phyloP scores from a whole-genome alignment of 345 rosid species.

The Salix dunnii region DNA sequence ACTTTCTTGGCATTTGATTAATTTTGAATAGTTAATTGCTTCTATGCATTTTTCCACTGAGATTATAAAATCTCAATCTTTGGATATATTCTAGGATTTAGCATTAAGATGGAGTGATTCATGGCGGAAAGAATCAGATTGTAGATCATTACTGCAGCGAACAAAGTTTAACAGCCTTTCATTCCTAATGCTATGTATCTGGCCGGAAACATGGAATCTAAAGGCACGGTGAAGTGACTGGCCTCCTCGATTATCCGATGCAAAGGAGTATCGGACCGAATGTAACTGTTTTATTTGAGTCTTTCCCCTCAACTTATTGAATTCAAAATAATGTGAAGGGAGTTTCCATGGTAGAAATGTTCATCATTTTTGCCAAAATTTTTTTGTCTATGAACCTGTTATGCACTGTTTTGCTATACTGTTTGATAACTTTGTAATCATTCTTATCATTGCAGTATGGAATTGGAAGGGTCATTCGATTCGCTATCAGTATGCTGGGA shows the following conservation, averaged over 20 bases:
- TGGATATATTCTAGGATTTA: background rate
- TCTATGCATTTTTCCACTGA: background rate
- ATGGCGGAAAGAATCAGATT: background rate
- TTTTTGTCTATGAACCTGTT: background rate
- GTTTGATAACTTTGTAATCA: background rate
- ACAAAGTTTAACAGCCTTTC: no score
- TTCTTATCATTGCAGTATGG: constrained; percentile 51
- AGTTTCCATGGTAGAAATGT: no score
- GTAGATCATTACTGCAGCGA: no score
- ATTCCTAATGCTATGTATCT: no score
- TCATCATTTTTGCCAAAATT: background rate
- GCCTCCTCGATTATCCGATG: no score
- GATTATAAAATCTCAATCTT: background rate
- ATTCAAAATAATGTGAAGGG: no score
- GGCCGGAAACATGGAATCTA: no score
- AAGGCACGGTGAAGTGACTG: no score
- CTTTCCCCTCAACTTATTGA: no score
- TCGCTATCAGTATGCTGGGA: constrained; percentile 73
- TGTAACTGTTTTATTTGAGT: no score
- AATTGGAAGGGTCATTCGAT: constrained; percentile 84
- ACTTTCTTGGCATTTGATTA: background rate
- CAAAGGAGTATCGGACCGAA: no score
- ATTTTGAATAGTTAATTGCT: background rate
- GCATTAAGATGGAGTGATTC: background rate
- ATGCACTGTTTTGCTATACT: background rate